Base-by-base conservation (phyloP, 345 rosid genomes). In the Ailanthus altissimus region DNA sequence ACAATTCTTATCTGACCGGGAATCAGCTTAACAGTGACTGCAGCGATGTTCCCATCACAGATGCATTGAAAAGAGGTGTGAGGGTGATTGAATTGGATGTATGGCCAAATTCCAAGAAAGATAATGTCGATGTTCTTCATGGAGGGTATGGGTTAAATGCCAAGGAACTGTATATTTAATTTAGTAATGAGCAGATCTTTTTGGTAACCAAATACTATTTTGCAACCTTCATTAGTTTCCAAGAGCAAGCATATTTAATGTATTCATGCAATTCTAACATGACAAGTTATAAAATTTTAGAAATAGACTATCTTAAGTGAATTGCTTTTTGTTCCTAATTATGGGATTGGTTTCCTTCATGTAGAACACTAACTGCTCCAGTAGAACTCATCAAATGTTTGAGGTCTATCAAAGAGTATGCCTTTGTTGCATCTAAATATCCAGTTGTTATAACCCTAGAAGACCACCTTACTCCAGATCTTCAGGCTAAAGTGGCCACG, bases 21-120 rank as follows among this genome's bases (percentile, higher is more conserved):
- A 96, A 96, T 84, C 99, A 96, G 75, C 91, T 96, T 18, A 96
- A 86, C 70, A 96, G 99, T 77, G 98, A 96, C 71, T 96, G 98
- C 86, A 93, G 98, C 25, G 98, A 96, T 42, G 79, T 85, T 54
- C 99, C 99, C 3, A 93, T 93, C 79, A 85, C 91, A 76, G 70
- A 82, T 21, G 97, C 98, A 8, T 77, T 96, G 79, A 70, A 83
- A 54, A 87, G 75, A 82, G 99, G 99, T 63, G 98, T 93, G 42
- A 83, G 98, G 74, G 99, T 92, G 38, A 88, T 96, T 63, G 97
- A 96, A 77, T 85, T 96, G 75, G 99, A 96, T 88, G 81, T 96
- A 60, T 96, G 98, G 99, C 99, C 98, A 0, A 96, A 93, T 82
- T 88, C 98, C 4, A 72, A 76, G 42, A 89, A 91, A 62, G 92